Base-by-base conservation (phyloP, 1,284 basidiomycete genomes). In the Sanghuangporus sanghuang region DNA sequence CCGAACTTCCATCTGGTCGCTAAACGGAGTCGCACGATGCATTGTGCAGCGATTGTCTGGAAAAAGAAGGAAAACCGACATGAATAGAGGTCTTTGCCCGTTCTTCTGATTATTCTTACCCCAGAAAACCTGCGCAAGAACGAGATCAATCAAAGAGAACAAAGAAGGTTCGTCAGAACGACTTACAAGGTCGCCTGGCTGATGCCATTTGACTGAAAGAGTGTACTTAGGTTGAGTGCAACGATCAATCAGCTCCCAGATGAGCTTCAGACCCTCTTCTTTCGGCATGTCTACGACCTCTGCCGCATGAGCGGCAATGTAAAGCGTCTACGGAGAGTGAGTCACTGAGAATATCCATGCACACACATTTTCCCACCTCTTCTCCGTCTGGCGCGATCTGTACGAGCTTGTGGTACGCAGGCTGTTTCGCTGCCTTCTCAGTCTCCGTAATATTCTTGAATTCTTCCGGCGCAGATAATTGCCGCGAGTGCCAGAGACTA, bases 101-200 rank as follows among this genome's bases (percentile, higher is more conserved):
- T 32, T 14, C 23, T 12, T 23, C 14, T 54, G 6, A 52, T 27
- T 50, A n/a, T 18, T 12, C 62, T 57, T 23, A 68, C 66, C 66
- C 66, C 66, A 68, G 50, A 67, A 63, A 4, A 68, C 56, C 60
- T 62, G 7, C 23, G 21, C 39, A 27, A 18, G 21, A 50, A 16
- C 42, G 58, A 40, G 21, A 56, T 59, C 16, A 59, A 6, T 23
- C 16, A 12, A 38, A 39, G 16, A 48, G 46, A n/a, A 39, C 16
- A 11, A 12, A 42, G 14, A 32, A 27, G 38, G 9, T 36, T 23
- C 16, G 32, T 38, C n/a, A 32, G 18, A 35, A 62, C 57, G 64
- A 61, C 66, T 66, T 35, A 70, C 68, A n/a, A 73, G 64, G 61
- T 74, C 73, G 9, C 73, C 73, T 4, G 68, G 63, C 18, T 71